Evolutionary conservation across 1,284 basidiomycete genomes (phyloP), one percentile per base, ranked within the genome.

Genomic region (Tilletia indica): DNA sequence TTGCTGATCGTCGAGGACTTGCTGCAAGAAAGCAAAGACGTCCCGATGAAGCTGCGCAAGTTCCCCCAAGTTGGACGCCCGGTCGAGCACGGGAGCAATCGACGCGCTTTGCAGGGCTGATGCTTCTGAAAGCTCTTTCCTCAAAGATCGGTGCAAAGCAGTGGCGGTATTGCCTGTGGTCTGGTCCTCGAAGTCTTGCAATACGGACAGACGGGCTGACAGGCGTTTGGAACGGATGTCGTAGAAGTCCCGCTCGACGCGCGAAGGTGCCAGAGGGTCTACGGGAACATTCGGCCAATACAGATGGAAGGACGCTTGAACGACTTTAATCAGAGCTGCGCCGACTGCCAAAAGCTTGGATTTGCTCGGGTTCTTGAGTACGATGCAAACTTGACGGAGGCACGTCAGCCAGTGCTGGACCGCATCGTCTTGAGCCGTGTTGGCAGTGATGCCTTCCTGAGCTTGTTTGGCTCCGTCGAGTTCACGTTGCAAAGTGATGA

Each of bases 211-310:
- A 79, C 92, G 89, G 5, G 86, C 85, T 0, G 83, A 76, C 0
- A 92, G 79, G n/a, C 86, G 82, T 0, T 84, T 78, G 19, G 87
- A 82, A 21, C 75, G 72, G 49, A 73, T 69, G 19, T 70, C 63
- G 77, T 88, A 86, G 63, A 91, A 89, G 49, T 87, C 85, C 4
- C 85, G 84, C 0, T 87, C 86, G 48, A 88, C 89, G 63, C 87
- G 87, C 68, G 90, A 88, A 45, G 91, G 88, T 21, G 90, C 90
- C 16, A 91, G 89, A 9, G 96, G 96, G 83, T 99, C 97, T 69
- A 98, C 86, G 0, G 95, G 93, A 3, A 90, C 86, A 80, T 93
- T 89, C 0, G 97, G 94, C 66, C 98, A 87, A 81, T 92, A 92
- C n/a, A 96, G 87, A 1, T 89, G 86, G 19, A 93, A 81, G 39